Percentiles rank a stretch among this genome's conserved stretches.
These are phyloP conservation scores for Ceratopteris richardii DNA, from an alignment of 75 land plant genomes.

Conservation along the genomic window DNA sequence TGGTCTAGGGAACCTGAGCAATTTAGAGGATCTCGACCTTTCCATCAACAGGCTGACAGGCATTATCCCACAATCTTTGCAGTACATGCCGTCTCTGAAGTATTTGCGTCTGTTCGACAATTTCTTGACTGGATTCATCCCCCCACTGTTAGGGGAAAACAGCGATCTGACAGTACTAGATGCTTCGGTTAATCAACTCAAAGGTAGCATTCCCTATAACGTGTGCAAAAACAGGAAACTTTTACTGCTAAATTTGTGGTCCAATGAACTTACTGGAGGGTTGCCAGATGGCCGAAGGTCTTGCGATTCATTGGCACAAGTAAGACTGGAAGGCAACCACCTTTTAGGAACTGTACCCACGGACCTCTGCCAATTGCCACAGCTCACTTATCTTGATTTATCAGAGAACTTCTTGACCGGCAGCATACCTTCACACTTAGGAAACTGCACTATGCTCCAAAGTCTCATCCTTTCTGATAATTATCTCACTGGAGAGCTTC, in stretches of 20 bases:
- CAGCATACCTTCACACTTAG: constrained; percentile 27
- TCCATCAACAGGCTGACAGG: constrained; percentile 58
- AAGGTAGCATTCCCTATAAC: constrained; percentile 58
- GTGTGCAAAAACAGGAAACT: constrained; percentile 60
- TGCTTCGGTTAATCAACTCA: constrained; percentile 47
- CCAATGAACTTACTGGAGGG: constrained; percentile 57
- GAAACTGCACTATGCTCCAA: constrained; percentile 1
- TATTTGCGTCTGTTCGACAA: constrained; percentile 45
- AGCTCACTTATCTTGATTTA: constrained; percentile 32
- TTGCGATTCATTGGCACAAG: constrained; percentile 49
- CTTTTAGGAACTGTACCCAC: constrained; percentile 49
- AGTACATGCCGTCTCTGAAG: constrained; percentile 36
- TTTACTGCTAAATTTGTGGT: constrained; percentile 39
- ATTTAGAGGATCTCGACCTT: constrained; percentile 53
- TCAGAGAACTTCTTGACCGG: constrained; percentile 50
- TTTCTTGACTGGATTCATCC: constrained; percentile 50
- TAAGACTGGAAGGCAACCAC: constrained; percentile 38
- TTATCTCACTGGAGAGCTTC: constrained; percentile 41
- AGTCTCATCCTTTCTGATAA: neutral
- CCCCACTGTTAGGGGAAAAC: constrained; percentile 37
- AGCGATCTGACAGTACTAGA: constrained; percentile 54
- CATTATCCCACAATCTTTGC: constrained; percentile 43
- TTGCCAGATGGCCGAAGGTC: constrained; percentile 47
- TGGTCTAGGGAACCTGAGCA: constrained; percentile 38
- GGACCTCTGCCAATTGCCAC: constrained; percentile 16